phyloP scores from a whole-genome alignment of 2,329 filamentous ascomycete genomes.

The Colletotrichum acutatum region DNA sequence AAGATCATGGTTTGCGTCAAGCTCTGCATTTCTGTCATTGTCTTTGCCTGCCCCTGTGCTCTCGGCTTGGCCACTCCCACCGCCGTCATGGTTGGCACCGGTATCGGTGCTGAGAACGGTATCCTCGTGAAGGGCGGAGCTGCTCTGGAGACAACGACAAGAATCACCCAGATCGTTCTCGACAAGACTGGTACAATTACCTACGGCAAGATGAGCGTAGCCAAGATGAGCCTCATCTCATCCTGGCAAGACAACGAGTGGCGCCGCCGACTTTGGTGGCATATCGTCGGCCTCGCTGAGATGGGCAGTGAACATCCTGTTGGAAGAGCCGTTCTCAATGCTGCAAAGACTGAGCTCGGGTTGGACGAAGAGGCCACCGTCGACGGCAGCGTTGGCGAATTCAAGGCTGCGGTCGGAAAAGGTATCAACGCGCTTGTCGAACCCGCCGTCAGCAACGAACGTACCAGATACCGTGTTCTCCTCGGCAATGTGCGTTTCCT shows the following conservation, averaged over 20 bases:
- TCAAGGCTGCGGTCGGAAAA: slow-evolving; percentile 83
- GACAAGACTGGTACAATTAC: slow-evolving; percentile 98
- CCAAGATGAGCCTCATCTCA: slow-evolving; percentile 73
- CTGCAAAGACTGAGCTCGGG: slow-evolving; percentile 80
- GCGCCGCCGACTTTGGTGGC: slow-evolving; percentile 88
- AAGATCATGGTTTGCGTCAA: slow-evolving; percentile 97
- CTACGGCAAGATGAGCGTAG: slow-evolving; percentile 94
- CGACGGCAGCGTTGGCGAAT: slow-evolving; percentile 87
- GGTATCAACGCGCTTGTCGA: slow-evolving; percentile 87
- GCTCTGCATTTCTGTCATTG: slow-evolving; percentile 97
- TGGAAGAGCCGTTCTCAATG: slow-evolving; percentile 83
- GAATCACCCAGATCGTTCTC: slow-evolving; percentile 88
- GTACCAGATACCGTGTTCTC: slow-evolving; percentile 79
- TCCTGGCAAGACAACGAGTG: slow-evolving; percentile 77
- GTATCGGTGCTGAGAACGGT: slow-evolving; percentile 92
- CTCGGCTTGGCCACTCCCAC: slow-evolving; percentile 96
- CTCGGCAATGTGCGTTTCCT: slow-evolving; percentile 87
- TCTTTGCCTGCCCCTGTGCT: slow-evolving; percentile 96
- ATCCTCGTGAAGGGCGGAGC: slow-evolving; percentile 98
- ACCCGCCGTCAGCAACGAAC: slow-evolving; percentile 75
- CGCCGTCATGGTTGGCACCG: slow-evolving; percentile 99
- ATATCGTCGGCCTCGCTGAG: slow-evolving; percentile 93
- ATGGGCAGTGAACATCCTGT: slow-evolving; percentile 96
- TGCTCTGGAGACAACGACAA: slow-evolving; percentile 89
- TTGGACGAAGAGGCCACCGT: slow-evolving; percentile 78